A percentile compares a stretch with the other conserved stretches of the same genome.
These are phyloP conservation scores for Xylariaceae sp. DNA, from an alignment of 2,329 filamentous ascomycete species.

Conservation along the genomic window DNA sequence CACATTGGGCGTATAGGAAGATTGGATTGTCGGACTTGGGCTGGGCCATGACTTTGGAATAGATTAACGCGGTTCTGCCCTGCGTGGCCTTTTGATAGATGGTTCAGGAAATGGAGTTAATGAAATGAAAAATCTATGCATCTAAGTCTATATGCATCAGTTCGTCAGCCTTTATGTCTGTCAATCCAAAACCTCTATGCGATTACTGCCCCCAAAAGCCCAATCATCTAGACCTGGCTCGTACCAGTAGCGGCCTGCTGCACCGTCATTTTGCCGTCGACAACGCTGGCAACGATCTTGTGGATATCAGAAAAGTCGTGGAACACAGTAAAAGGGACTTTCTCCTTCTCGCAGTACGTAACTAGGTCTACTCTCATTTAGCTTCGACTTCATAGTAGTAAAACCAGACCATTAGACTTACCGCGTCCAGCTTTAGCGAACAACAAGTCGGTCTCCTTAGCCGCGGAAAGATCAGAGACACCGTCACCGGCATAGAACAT, in stretches of 20 bases:
- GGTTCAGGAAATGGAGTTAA: too few species aligned
- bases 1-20: too few species aligned
- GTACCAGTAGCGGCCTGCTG: slow-evolving; percentile 62
- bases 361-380: slow-evolving; percentile 65
- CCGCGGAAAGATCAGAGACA: slow-evolving; percentile 87
- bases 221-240: background rate
- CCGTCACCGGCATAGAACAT: slow-evolving; percentile 96
- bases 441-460: slow-evolving; percentile 85
- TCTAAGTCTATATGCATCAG: too few species aligned
- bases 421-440: slow-evolving; percentile 91
- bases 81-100: too few species aligned
- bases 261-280: slow-evolving; percentile 67
- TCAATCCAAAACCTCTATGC: too few species aligned
- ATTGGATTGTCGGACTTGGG: too few species aligned
- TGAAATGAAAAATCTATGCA: too few species aligned
- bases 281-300: slow-evolving; percentile 72
- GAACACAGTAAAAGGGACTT: slow-evolving; percentile 85
- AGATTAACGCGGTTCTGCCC: too few species aligned
- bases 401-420: slow-evolving; percentile 37
- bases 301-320: slow-evolving; percentile 80
- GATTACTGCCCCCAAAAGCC: too few species aligned
- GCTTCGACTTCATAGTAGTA: background rate
- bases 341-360: slow-evolving; percentile 78
- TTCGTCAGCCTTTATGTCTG: too few species aligned
- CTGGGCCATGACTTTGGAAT: too few species aligned